Conservation (phyloP, 306 rosid species). For the Cicer bijugum region DNA sequence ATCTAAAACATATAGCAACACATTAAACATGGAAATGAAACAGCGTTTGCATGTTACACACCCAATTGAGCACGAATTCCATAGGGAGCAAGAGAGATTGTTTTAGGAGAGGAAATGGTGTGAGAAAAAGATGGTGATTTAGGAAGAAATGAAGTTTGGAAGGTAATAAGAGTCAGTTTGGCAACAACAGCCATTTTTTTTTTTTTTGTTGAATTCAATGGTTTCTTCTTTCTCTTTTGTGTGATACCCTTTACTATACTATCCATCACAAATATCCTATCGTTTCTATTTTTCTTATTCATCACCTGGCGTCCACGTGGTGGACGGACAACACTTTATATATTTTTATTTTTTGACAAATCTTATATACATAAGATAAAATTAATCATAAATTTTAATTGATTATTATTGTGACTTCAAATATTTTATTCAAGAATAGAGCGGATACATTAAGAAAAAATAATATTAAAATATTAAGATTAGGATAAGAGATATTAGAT, state of each 20-base stretch:
- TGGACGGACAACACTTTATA: neutral
- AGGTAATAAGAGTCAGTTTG: constrained; percentile 50
- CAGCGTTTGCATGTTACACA: constrained; percentile 20
- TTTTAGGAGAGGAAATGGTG: constrained; percentile 46
- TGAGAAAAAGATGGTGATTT: constrained; percentile 47
- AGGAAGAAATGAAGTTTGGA: constrained; percentile 54
- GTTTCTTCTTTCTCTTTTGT: neutral
- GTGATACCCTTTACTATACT: neutral
- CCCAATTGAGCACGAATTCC: constrained; percentile 68
- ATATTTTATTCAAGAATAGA: no score
- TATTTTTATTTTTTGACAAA: no score
- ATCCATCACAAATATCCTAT: constrained; percentile 48
- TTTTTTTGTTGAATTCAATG: constrained; percentile 29
- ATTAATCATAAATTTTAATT: no score
- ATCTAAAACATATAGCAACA: no score
- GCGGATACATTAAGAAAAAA: no score
- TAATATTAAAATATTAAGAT: no score
- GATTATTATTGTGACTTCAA: no score
- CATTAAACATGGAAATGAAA: no score
- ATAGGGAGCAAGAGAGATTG: constrained; percentile 49
- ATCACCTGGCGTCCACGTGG: constrained; percentile 40
- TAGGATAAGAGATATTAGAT: no score
- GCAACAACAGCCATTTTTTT: constrained; percentile 71
- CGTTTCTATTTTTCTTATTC: constrained; percentile 43
- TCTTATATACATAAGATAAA: no score